Evolutionary conservation across 257 asterid genomes (phyloP).

Genomic region (Linaria vulgaris): DNA sequence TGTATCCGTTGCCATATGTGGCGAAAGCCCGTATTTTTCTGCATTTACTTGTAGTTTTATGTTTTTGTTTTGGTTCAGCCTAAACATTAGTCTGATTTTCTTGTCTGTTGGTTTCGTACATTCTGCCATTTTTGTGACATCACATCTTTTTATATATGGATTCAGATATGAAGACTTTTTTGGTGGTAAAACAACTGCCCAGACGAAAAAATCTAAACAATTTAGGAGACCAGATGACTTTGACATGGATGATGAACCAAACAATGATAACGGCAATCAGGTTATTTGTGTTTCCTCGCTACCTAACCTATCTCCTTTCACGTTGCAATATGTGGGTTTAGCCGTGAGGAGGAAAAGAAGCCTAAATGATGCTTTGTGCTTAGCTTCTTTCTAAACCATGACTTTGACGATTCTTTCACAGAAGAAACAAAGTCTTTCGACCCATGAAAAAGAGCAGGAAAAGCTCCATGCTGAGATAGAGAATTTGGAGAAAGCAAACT

Average conservation of each 20-base stretch:
- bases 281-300: conserved; percentile 27
- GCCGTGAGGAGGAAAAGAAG: neutral
- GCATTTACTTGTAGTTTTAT: too few relatives aligned
- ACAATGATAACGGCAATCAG: conserved; percentile 38
- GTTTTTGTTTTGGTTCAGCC: too few relatives aligned
- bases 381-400: neutral
- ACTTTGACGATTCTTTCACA: conserved; percentile 21
- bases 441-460: conserved; percentile 77
- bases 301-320: neutral
- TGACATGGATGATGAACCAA: conserved; percentile 46
- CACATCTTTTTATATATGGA: conserved; percentile 22
- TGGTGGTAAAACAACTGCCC: conserved; percentile 41
- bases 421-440: conserved; percentile 64
- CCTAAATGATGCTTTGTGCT: conserved; percentile 10
- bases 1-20: too few relatives aligned
- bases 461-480: conserved; percentile 64
- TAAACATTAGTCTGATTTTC: too few relatives aligned
- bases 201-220: conserved; percentile 50
- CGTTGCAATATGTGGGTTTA: neutral
- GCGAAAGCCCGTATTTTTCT: too few relatives aligned
- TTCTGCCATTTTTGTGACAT: conserved; percentile 15
- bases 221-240: conserved; percentile 47
- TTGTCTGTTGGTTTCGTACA: conserved; percentile 12
- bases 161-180: conserved; percentile 84
- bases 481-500: conserved; percentile 77